Evolutionary conservation across 208 protist genomes (phyloP), one percentile per base, ranked within the genome.

Genomic region (Trypanosoma lewisi): DNA sequence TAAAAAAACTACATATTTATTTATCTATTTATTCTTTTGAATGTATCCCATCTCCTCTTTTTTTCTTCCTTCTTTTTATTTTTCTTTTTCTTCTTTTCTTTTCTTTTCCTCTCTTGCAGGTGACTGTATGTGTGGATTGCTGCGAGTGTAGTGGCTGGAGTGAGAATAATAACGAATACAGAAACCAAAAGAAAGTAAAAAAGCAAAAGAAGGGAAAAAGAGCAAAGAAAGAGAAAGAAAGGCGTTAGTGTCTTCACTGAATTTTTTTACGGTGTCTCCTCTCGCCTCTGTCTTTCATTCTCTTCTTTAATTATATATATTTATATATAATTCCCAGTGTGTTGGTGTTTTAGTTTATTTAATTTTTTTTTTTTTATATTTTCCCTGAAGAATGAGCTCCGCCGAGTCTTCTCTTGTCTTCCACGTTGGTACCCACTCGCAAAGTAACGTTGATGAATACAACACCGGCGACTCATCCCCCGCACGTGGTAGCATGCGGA

Each of bases 31-130:
- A 44, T 54, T 45, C 11, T 39, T 11, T 39, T 4, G 7, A 25
- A 41, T 54, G 19, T 33, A 9, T 41, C 6, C n/a, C 56, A 30
- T 51, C 28, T 66, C 27, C 36, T 60, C 48, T 69, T 47, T 36
- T 31, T 19, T 48, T 45, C 16, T 36, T 37, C 47, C n/a, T 55
- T 42, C 48, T 21, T 68, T 49, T 55, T 61, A 23, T 47, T 59
- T 65, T 60, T 37, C 34, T 36, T 31, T 19, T 48, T 45, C 16
- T 36, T 37, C 47, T 16, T 55, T 42, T 31, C 36, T 68, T 49
- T 55, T 61, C 36, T 47, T 59, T 65, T 60, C 23, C 34, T 37
- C 17, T 49, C 27, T 28, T 17, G 23, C n/a, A n/a, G n/a, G n/a
- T n/a, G n/a, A n/a, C n/a, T n/a, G 23, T 64, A 27, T 55, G 11